Conservation (phyloP, 176 grass and related monocot species). For the Tuctoria greenei region DNA sequence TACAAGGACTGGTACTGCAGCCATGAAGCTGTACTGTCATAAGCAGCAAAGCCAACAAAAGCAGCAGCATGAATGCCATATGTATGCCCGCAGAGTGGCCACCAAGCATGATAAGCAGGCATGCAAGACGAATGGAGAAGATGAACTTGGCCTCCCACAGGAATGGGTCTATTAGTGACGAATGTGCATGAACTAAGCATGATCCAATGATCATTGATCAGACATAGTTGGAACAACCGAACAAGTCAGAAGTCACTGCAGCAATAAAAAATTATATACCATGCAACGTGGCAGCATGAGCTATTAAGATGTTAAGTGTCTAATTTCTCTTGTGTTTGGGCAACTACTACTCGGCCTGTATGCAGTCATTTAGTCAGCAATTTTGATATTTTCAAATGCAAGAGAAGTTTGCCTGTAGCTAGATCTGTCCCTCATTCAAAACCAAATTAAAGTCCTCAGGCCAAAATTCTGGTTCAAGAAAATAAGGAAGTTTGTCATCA, state of each 20-base stretch:
- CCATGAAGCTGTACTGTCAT: not conserved
- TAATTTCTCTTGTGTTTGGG: not conserved
- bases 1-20: not conserved
- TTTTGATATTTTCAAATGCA: not conserved
- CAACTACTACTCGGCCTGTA: not conserved
- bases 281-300: not conserved
- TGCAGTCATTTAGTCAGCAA: not conserved
- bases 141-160: not conserved
- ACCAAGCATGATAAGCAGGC: not conserved
- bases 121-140: not conserved
- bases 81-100: not conserved
- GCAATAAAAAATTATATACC: not conserved
- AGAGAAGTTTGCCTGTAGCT: not conserved
- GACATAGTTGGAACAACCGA: not conserved
- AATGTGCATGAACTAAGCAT: not conserved
- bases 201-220: not conserved
- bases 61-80: not conserved
- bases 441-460: not conserved
- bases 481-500: not conserved
- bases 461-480: not conserved
- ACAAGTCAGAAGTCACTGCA: too few relatives aligned
- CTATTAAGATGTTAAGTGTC: not conserved
- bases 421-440: not conserved
- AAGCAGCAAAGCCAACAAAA: not conserved
- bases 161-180: not conserved